Percentiles rank a stretch among this genome's conserved stretches.
These are phyloP conservation scores for Leccinum longicurvipes DNA, from an alignment of 768 basidiomycete genomes.

Conservation along the genomic window DNA sequence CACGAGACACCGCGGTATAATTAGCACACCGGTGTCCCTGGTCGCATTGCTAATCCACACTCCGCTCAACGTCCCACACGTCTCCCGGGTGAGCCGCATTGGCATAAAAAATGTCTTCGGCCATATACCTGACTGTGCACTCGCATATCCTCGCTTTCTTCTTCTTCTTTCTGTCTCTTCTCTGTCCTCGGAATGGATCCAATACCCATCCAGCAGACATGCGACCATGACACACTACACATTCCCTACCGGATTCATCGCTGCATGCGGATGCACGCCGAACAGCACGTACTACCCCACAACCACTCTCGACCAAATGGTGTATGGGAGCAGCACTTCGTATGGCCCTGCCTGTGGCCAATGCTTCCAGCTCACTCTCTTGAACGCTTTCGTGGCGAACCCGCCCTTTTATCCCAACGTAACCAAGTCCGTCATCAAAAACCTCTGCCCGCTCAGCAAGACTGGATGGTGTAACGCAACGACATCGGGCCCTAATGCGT, in stretches of 20 bases:
- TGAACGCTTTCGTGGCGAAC: conserved; percentile 61
- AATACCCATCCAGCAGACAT: conserved; percentile 56
- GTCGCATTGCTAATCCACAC: neutral
- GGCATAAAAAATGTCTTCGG: conserved; percentile 16
- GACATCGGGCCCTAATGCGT: conserved; percentile 58
- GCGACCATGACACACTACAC: conserved; percentile 81
- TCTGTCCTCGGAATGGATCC: conserved; percentile 52
- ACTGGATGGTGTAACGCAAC: conserved; percentile 74
- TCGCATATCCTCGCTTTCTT: conserved; percentile 22
- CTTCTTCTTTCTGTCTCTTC: conserved; percentile 22
- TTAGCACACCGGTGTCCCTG: conserved; percentile 5
- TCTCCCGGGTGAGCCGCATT: neutral
- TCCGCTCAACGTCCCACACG: conserved; percentile 6
- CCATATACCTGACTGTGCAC: neutral
- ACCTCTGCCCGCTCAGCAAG: conserved; percentile 66
- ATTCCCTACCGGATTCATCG: conserved; percentile 45
- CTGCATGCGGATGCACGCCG: conserved; percentile 74
- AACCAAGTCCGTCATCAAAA: conserved; percentile 64
- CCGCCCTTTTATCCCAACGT: conserved; percentile 68
- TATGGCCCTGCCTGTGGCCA: conserved; percentile 75
- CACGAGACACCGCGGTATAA: neutral
- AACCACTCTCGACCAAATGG: conserved; percentile 75
- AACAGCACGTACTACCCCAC: conserved; percentile 69
- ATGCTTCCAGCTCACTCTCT: conserved; percentile 75
- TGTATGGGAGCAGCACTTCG: conserved; percentile 68